Conservation (phyloP, 345 rosid genomes). For the Lenwebbia sp. region DNA sequence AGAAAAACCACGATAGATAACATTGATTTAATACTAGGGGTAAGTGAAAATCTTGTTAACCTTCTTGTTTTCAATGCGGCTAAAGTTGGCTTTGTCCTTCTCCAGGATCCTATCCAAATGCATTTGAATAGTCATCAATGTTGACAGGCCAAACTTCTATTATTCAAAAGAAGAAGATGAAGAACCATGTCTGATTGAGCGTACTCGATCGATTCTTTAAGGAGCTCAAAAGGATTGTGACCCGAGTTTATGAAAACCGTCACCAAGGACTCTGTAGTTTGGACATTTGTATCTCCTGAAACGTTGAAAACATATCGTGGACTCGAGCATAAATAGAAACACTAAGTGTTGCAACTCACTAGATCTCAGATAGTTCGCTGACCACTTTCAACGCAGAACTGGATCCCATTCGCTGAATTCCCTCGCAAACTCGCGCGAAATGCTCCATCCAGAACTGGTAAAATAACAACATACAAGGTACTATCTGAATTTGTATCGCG, state of each 20-base stretch:
- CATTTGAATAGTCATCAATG: not conserved
- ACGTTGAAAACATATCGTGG: not conserved
- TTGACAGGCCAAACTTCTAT: not conserved
- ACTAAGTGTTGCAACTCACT: not conserved
- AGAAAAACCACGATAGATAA: not conserved
- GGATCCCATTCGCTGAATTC: conserved; percentile 34
- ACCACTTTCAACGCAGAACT: conserved; percentile 58
- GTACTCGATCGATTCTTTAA: conserved; percentile 39
- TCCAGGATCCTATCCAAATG: conserved; percentile 31
- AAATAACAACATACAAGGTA: conserved; percentile 28
- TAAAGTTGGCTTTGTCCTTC: conserved; percentile 42
- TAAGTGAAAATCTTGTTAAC: not conserved
- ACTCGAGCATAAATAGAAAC: not conserved
- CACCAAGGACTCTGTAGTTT: conserved; percentile 16
- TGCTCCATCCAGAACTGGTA: conserved; percentile 48
- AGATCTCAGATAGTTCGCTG: not conserved
- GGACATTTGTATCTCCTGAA: conserved; percentile 40
- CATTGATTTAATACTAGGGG: not conserved
- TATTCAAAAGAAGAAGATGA: not conserved
- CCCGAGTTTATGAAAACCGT: conserved; percentile 48
- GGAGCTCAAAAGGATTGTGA: conserved; percentile 47
- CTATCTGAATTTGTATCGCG: not conserved
- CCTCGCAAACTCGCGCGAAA: conserved; percentile 48
- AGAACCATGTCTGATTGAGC: not conserved
- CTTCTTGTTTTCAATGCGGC: conserved; percentile 46